phyloP scores from a whole-genome alignment of 2,329 filamentous ascomycete species.

The Aspergillus oerlinghausenensis region DNA sequence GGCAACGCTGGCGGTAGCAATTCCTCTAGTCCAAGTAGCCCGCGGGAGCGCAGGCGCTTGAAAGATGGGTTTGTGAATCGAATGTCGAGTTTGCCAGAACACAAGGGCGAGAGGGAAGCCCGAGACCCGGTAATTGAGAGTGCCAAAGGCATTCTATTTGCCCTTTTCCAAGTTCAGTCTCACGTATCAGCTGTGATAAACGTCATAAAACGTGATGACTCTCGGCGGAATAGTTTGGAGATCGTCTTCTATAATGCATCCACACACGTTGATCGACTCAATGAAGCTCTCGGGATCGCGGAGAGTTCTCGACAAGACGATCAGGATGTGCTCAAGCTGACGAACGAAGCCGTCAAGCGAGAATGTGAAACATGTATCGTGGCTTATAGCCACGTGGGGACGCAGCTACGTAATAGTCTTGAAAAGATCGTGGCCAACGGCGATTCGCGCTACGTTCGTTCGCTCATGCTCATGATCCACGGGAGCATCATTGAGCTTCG shows the following conservation, averaged over 20 bases:
- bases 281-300: conserved; percentile 49
- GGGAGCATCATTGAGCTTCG: conserved; percentile 55
- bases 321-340: conserved; percentile 40
- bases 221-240: conserved; percentile 49
- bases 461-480: conserved; percentile 56
- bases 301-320: conserved; percentile 49
- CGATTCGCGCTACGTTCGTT: conserved; percentile 55
- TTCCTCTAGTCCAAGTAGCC: conserved; percentile 43
- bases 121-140: conserved; percentile 51
- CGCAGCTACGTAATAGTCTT: conserved; percentile 45
- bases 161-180: conserved; percentile 49
- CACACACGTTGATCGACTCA: conserved; percentile 53
- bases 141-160: conserved; percentile 52
- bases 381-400: conserved; percentile 47
- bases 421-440: conserved; percentile 51
- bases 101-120: conserved; percentile 45
- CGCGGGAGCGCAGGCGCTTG: conserved; percentile 37
- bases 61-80: conserved; percentile 46
- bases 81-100: conserved; percentile 55
- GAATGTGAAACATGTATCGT: conserved; percentile 48
- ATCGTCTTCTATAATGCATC: conserved; percentile 54
- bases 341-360: conserved; percentile 40
- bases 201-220: conserved; percentile 44
- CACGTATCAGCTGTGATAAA: conserved; percentile 45
- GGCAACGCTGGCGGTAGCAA: conserved; percentile 31